Evolutionary conservation across 768 basidiomycete genomes (phyloP).

Genomic region (Lentinus brumalis): DNA sequence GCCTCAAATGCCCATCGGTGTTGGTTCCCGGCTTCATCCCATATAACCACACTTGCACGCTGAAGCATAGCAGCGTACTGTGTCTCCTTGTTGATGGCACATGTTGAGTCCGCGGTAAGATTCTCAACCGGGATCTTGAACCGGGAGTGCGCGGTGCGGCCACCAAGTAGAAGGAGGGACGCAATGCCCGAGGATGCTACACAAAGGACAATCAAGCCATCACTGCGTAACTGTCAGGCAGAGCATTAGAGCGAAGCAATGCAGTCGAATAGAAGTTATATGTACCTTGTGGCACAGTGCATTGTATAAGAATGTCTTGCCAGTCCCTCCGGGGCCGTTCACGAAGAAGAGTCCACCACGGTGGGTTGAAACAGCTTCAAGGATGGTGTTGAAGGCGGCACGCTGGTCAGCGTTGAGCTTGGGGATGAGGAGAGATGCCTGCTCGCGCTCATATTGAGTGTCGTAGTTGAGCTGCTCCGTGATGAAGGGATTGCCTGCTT

Average conservation of each 20-base stretch:
- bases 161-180: constrained; percentile 43
- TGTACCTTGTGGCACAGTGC: constrained; percentile 21
- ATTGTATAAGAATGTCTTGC: constrained; percentile 18
- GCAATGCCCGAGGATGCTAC: constrained; percentile 42
- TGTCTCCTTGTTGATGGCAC: constrained; percentile 35
- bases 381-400: neutral
- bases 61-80: constrained; percentile 35
- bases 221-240: constrained; percentile 28
- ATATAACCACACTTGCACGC: constrained; percentile 39
- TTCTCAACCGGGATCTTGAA: constrained; percentile 50
- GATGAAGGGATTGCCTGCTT: constrained; percentile 38
- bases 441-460: neutral
- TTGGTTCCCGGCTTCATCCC: constrained; percentile 45
- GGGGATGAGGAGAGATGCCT: neutral
- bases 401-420: neutral
- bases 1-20: constrained; percentile 41
- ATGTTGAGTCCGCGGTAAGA: constrained; percentile 31
- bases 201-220: constrained; percentile 23
- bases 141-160: constrained; percentile 47
- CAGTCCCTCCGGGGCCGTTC: neutral
- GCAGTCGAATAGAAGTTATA: constrained; percentile 7
- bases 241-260: constrained; percentile 35
- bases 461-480: constrained; percentile 37
- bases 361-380: neutral
- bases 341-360: neutral